Evolutionary conservation across 768 basidiomycete species (phyloP).

Genomic region (Phylloporus sp.): DNA sequence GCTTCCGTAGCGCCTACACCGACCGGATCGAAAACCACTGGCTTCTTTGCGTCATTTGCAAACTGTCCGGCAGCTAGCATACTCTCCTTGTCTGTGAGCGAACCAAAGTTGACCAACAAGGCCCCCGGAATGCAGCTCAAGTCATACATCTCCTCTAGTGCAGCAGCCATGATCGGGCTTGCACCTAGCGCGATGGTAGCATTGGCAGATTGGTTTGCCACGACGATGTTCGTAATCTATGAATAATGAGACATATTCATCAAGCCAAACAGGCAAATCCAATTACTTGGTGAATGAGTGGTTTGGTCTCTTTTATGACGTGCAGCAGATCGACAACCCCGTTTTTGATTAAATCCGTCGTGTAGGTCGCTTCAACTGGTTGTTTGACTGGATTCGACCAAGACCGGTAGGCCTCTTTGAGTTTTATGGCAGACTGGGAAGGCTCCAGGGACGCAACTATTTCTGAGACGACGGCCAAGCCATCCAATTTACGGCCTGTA

Average conservation of each 20-base stretch:
- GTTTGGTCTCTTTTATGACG: constrained; percentile 47
- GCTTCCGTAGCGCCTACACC: constrained; percentile 80
- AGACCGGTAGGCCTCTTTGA: constrained; percentile 37
- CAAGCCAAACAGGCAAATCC: neutral
- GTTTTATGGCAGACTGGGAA: constrained; percentile 40
- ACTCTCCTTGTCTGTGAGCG: constrained; percentile 61
- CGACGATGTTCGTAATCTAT: constrained; percentile 87
- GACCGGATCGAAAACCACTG: constrained; percentile 88
- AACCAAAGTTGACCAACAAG: constrained; percentile 85
- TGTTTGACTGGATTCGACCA: constrained; percentile 13
- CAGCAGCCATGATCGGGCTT: constrained; percentile 92
- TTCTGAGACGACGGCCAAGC: constrained; percentile 86
- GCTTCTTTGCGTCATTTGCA: constrained; percentile 67
- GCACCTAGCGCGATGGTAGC: constrained; percentile 82
- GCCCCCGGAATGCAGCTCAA: constrained; percentile 60
- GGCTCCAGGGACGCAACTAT: constrained; percentile 68
- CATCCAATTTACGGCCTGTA: constrained; percentile 58
- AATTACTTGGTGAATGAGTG: constrained; percentile 78
- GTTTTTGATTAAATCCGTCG: constrained; percentile 35
- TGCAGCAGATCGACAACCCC: constrained; percentile 47
- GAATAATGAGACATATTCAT: neutral
- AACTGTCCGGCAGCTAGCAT: constrained; percentile 71
- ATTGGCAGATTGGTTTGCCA: constrained; percentile 86
- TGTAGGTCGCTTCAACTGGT: constrained; percentile 16
- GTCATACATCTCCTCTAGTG: constrained; percentile 77